Base-by-base conservation (phyloP, 2,329 filamentous ascomycete species). In the Xylariaceae sp. region DNA sequence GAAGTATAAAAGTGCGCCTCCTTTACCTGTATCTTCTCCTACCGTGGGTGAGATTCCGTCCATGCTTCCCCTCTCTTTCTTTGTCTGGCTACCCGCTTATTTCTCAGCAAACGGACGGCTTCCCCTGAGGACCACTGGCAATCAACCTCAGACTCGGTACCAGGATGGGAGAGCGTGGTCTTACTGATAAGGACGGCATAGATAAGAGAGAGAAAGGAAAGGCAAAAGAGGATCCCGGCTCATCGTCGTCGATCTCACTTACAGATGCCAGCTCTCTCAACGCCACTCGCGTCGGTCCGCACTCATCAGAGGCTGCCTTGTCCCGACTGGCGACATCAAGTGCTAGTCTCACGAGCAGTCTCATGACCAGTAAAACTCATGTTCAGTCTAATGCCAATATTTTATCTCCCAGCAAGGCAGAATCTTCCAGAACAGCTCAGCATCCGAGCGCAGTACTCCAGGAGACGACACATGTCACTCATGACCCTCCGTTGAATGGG, bases 311-410 rank as follows among this genome's bases (percentile, higher is more conserved):
- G 18, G 63, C 63, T 8, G 48, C 64, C 41, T 56, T 61, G 30
- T 66, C 65, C 18, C 63, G 66, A 18, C 30, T 70, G 44, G 55
- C 64, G 35, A 58, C 60, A 18, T 69, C 66, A n/a, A 53, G 66
- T 51, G 58, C 61, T 54, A 64, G 56, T 44, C 45, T 69, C 44
- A 57, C 64, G 11, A 58, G 58, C 8, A 58, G 58, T 4, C 48
- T 65, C 53, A 61, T 66, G 13, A 17, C 56, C 23, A 53, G 53
- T 37, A 52, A 53, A 55, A 53, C 54, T 35, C 50, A 56, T 9
- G 45, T 15, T 18, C 51, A 57, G 30, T 57, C 62, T 51, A 10
- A 61, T n/a, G 35, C 48, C 18, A 55, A 61, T 10, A 47, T 58
- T 35, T 44, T 65, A 23, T 48, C 65, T 2, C 62, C 65, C 18